Evolutionary conservation across 2,329 filamentous ascomycete genomes (phyloP).

Genomic region (Exophiala aquamarina): DNA sequence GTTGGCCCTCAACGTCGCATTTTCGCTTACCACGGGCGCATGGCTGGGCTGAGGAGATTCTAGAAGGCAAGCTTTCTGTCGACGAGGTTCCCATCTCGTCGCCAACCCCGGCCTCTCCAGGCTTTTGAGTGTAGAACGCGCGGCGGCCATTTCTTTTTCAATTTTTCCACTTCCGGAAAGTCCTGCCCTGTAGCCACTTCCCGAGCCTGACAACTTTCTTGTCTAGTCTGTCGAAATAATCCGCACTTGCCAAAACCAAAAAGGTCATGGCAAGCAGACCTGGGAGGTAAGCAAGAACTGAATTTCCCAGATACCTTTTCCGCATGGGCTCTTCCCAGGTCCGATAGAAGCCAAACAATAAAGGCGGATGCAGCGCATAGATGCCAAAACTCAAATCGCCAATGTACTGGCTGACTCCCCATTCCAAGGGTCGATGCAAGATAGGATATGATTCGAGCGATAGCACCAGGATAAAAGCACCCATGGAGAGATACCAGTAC

Average conservation of each 20-base stretch:
- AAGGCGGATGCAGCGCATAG: slow-evolving; percentile 10
- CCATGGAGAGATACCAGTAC: slow-evolving; percentile 8
- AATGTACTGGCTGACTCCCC: slow-evolving; percentile 11
- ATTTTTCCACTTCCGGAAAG: no score
- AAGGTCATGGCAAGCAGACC: slow-evolving; percentile 1
- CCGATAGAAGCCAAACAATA: neutral
- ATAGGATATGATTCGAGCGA: slow-evolving; percentile 3
- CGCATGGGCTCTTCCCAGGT: slow-evolving; percentile 2
- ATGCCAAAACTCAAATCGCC: slow-evolving; percentile 15
- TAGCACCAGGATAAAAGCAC: slow-evolving; percentile 5
- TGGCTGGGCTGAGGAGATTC: no score
- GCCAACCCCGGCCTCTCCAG: no score
- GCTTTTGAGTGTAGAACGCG: no score
- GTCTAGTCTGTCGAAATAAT: slow-evolving; percentile 1
- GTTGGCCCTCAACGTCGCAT: no score
- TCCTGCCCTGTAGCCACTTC: no score
- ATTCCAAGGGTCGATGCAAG: slow-evolving; percentile 5
- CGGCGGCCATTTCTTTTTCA: no score
- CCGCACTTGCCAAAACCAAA: neutral
- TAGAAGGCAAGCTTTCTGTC: no score
- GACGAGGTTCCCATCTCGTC: no score
- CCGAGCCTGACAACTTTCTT: neutral
- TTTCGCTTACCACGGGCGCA: no score
- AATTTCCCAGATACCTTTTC: neutral
- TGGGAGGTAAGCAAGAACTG: neutral